Base-by-base conservation (phyloP, 1,284 basidiomycete genomes). In the Pyrrhoderma noxium region DNA sequence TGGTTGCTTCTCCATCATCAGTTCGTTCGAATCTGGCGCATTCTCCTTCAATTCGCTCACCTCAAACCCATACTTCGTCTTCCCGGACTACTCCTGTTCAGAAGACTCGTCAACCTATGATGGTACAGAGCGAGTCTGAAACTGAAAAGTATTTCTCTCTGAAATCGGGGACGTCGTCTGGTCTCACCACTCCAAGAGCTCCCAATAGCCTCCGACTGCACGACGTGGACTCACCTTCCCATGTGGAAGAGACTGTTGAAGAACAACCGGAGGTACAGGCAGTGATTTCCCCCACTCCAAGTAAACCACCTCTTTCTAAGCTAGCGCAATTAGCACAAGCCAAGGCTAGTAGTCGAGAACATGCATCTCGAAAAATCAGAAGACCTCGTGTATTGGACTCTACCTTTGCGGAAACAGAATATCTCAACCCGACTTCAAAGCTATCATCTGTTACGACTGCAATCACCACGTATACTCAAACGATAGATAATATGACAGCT, bases 381-480 rank as follows among this genome's bases (percentile, higher is more conserved):
- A 57, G 59, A 25, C 57, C 63, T 14, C 60, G 61, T 13, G 49
- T 56, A 14, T 58, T 62, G 23, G 53, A 60, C 38, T 57, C 63
- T 39, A 71, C 72, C 7, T 65, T 61, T 46, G 56, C 72, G 36
- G 70, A 68, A 39, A 88, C 85, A 2, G 77, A 87, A 60, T 85
- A 82, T 62, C 65, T 88, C 7, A 82, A 76, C 11, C 85, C 85
- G 0, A 82, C 83, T 39, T 82, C 82, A 7, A 89, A 88, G 60
- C 83, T 84, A 0, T 67, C 82, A 1, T 81, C 82, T 13, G 85
- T 79, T 11, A 88, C 85, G 0, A 88, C 85, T 11, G 85, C 85
- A 1, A 89, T 88, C 59, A 88, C 85, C 0, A 89, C 86, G 1
- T 80, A 82, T 0, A 87, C 85, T 57, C 81, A 82, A 56, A 77